Evolutionary conservation across 2,329 filamentous ascomycete species (phyloP).

Genomic region (Exophiala mesophila): DNA sequence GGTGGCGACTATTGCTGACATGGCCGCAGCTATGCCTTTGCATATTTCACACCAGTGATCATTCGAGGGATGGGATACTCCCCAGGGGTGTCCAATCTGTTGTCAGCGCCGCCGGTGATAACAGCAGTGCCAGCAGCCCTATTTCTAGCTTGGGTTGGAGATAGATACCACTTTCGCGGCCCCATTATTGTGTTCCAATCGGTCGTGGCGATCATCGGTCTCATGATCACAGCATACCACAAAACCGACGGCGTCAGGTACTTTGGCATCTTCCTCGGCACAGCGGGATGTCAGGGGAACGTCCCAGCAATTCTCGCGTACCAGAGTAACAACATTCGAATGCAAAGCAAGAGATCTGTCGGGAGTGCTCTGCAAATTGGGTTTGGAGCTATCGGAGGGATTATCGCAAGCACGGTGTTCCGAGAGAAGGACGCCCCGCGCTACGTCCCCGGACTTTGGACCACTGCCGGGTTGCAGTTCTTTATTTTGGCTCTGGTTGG

Average conservation of each 20-base stretch:
- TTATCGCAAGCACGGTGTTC: constrained; percentile 25
- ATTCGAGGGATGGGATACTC: constrained; percentile 31
- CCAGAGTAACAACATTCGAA: constrained; percentile 31
- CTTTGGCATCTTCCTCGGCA: constrained; percentile 31
- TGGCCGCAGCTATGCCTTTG: constrained; percentile 52
- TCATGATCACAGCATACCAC: constrained; percentile 28
- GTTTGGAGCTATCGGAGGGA: constrained; percentile 28
- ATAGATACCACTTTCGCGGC: constrained; percentile 27
- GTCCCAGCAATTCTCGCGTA: constrained; percentile 31
- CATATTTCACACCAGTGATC: constrained; percentile 17
- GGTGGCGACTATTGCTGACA: constrained; percentile 49
- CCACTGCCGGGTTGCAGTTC: constrained; percentile 29
- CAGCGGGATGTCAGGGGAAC: constrained; percentile 29
- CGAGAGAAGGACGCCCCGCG: constrained; percentile 23
- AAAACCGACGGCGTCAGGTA: constrained; percentile 24
- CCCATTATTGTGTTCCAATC: constrained; percentile 28
- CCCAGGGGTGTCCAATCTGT: constrained; percentile 23
- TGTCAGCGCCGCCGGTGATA: constrained; percentile 29
- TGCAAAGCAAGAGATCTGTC: constrained; percentile 28
- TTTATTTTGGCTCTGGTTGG: constrained; percentile 38
- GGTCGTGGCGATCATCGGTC: constrained; percentile 23
- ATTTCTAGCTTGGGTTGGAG: constrained; percentile 27
- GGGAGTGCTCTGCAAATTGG: constrained; percentile 40
- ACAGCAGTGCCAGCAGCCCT: constrained; percentile 25
- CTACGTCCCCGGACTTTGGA: constrained; percentile 22